Evolutionary conservation across 192 early-diverging fungal genomes (phyloP).

Genomic region (Haplosporangium gracile): DNA sequence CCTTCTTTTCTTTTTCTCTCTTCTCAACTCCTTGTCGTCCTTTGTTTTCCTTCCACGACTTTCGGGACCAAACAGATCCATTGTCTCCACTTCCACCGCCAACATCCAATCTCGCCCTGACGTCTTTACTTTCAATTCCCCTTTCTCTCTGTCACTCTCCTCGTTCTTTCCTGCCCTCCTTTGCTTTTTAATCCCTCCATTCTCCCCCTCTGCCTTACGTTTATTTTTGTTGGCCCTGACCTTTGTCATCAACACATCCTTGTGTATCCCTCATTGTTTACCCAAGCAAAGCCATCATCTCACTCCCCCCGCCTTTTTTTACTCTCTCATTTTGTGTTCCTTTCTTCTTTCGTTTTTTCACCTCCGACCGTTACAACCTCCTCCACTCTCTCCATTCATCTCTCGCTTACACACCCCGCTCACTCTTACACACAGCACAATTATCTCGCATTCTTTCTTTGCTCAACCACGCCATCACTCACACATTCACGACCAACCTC

Average conservation of each 20-base stretch:
- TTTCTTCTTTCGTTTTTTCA: neutral
- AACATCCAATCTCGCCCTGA: neutral
- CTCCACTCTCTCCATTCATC: neutral
- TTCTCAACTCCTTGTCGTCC: neutral
- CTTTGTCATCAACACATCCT: neutral
- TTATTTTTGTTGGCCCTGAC: neutral
- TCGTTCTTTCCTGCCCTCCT: neutral
- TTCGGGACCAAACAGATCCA: neutral
- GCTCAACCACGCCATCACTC: neutral
- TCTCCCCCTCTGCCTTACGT: neutral
- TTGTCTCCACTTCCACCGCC: neutral
- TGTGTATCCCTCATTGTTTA: conserved; percentile 3
- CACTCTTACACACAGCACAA: too few species aligned
- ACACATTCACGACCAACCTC: neutral
- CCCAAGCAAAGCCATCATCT: neutral
- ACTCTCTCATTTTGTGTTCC: neutral
- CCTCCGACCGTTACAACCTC: conserved; percentile 3
- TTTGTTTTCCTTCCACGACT: neutral
- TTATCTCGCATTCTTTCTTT: neutral
- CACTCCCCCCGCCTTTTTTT: neutral
- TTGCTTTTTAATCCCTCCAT: neutral
- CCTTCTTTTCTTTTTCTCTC: neutral
- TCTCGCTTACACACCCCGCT: neutral
- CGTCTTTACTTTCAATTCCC: neutral
- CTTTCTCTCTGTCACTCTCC: neutral